Base-by-base conservation (phyloP, 129 eudicot species). In the Heracleum sosnowskyi region DNA sequence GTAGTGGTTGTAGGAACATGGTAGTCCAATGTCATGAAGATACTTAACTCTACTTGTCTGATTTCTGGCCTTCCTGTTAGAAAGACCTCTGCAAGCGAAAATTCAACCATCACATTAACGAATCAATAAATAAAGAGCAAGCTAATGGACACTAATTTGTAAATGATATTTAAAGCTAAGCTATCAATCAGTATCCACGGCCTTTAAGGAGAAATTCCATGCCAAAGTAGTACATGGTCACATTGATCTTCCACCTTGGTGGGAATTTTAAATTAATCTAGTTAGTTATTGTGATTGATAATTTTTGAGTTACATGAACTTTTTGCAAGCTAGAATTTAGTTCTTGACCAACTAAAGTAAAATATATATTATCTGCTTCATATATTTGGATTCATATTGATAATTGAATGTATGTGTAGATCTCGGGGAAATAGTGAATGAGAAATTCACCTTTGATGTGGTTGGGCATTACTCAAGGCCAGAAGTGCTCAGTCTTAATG, bases 381-480 rank as follows among this genome's bases (percentile, higher is more conserved):
- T 5, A 5, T 74, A 2, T 74, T 9, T 57, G 37, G 47, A 44
- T 13, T 33, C 37, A 31, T 12, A 20, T 57, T 77, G 46, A 22
- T 47, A 64, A 28, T 13, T 37, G 45, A 29, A 28, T 77, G 16
- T 41, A 74, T 84, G 63, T 76, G 49, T 79, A 95, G 98, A 95
- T 88, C 86, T 95, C 22, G 97, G 94, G 64, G 98, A 95, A 35
- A 88, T 95, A 29, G 94, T 85, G 68, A 96, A 93, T 0, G 97
- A 92, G 31, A 95, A 95, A 82, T 95, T 91, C 41, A 94, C 85
- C 80, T 95, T 95, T 78, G 99, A 95, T n/a, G 99, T 91, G 57
- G 96, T 95, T 36, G 99, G 99, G 13, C 99, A 95, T 82, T 95
- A 92, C 80, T 82, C 99, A 17, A 89, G 97, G 40, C 96, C 99